Conservation (phyloP, 2,329 filamentous ascomycete species). For the Ceratocystis eucalypticola region DNA sequence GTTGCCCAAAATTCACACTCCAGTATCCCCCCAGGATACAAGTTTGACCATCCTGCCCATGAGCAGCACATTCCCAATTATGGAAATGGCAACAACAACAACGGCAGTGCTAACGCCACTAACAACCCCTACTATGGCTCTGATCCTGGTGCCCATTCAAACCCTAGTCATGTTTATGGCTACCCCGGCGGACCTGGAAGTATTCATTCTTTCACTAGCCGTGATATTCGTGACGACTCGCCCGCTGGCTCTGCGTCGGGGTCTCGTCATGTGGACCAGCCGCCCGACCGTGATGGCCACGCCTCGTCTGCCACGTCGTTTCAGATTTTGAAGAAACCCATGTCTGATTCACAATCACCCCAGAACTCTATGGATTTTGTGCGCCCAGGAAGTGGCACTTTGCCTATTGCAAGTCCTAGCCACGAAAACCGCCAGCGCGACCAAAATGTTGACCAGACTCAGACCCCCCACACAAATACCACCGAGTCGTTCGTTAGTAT, state of each 20-base stretch:
- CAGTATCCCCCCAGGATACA: constrained; percentile 21
- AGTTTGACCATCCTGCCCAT: constrained; percentile 22
- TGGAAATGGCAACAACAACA: constrained; percentile 18
- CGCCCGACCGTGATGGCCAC: constrained; percentile 22
- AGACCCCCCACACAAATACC: constrained; percentile 18
- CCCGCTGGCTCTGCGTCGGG: constrained; percentile 23
- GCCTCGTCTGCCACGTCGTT: constrained; percentile 28
- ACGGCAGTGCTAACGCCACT: constrained; percentile 16
- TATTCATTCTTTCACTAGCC: constrained; percentile 15
- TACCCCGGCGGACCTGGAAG: constrained; percentile 20
- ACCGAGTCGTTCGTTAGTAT: constrained; percentile 17
- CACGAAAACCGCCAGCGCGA: constrained; percentile 30
- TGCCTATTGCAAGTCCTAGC: constrained; percentile 33
- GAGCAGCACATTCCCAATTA: constrained; percentile 22
- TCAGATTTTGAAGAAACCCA: constrained; percentile 40
- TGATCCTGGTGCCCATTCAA: constrained; percentile 23
- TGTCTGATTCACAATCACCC: constrained; percentile 28
- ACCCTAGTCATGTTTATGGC: constrained; percentile 19
- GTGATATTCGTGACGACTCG: constrained; percentile 33
- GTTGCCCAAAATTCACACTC: constrained; percentile 18
- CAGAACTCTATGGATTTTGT: constrained; percentile 29
- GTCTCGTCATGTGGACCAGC: constrained; percentile 16
- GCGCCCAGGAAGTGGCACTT: constrained; percentile 30
- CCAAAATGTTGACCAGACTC: constrained; percentile 29
- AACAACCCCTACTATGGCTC: constrained; percentile 19